A percentile compares a stretch with the other conserved stretches of the same genome.
phyloP scores from a whole-genome alignment of 1,284 basidiomycete species.

The Tranzscheliella williamsii region DNA sequence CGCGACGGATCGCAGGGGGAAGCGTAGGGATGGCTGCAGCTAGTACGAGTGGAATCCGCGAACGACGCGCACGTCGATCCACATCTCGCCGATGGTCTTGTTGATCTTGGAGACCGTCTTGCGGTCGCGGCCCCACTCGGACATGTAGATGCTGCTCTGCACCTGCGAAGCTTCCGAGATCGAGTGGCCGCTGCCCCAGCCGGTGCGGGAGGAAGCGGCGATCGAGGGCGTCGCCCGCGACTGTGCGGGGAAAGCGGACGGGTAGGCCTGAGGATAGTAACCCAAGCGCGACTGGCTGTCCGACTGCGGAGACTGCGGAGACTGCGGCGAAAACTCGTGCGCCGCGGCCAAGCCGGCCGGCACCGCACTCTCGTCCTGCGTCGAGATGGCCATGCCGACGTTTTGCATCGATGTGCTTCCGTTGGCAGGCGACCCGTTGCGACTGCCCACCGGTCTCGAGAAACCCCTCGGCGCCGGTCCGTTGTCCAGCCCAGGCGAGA shows the following conservation, averaged over 20 bases:
- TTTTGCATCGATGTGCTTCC: conserved; percentile 3
- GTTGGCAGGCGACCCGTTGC: conserved; percentile 15
- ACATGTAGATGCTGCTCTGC: conserved; percentile 40
- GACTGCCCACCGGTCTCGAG: conserved; percentile 8
- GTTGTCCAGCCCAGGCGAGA: conserved; percentile 9
- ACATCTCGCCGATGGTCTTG: conserved; percentile 49
- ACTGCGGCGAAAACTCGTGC: conserved; percentile 3
- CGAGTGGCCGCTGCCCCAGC: conserved; percentile 21
- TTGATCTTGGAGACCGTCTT: conserved; percentile 45
- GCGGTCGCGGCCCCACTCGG: conserved; percentile 34
- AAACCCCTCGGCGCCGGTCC: conserved; percentile 3
- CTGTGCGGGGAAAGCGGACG: conserved; percentile 8
- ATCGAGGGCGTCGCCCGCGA: conserved; percentile 7
- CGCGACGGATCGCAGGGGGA: no score
- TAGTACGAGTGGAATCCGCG: conserved; percentile 15
- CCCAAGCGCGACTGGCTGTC: background rate
- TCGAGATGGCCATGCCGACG: conserved; percentile 27
- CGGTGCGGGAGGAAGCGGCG: conserved; percentile 19
- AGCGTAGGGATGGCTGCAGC: no score
- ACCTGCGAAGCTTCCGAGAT: conserved; percentile 27
- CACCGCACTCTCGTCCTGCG: conserved; percentile 18
- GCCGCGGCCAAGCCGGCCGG: conserved; percentile 8
- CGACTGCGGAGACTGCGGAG: conserved; percentile 1
- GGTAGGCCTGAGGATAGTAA: conserved; percentile 1
- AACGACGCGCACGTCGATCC: conserved; percentile 39